Evolutionary conservation across 140 eudicot genomes (phyloP).

Genomic region (Ambrosia hybrid): DNA sequence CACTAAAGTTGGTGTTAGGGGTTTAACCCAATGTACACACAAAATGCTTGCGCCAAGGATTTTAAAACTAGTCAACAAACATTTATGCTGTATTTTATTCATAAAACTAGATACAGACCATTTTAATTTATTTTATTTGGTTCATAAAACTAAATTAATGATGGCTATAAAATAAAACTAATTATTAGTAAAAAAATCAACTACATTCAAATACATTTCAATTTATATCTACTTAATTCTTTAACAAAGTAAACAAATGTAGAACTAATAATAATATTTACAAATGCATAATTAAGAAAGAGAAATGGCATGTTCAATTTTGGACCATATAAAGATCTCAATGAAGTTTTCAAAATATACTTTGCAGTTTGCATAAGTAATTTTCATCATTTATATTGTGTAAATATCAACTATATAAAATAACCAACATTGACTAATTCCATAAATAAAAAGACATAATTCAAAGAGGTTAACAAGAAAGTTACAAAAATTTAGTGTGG

Average conservation of each 20-base stretch:
- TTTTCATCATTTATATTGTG: background rate
- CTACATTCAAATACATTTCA: background rate
- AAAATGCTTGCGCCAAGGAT: too few relatives aligned
- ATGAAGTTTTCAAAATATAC: background rate
- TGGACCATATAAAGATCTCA: background rate
- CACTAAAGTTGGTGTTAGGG: too few relatives aligned
- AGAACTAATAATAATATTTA: background rate
- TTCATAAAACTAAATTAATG: background rate
- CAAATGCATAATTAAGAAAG: background rate
- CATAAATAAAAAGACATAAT: background rate
- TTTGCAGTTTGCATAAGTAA: too few relatives aligned
- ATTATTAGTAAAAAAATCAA: background rate
- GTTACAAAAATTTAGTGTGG: background rate
- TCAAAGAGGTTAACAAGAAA: background rate
- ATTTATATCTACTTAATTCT: background rate
- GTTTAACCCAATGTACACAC: too few relatives aligned
- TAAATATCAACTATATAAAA: background rate
- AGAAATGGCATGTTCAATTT: background rate
- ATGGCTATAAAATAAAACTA: background rate
- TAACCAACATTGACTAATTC: background rate
- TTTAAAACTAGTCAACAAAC: too few relatives aligned
- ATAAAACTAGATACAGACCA: background rate
- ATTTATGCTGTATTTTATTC: background rate
- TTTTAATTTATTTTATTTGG: background rate
- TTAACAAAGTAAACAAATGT: background rate